phyloP scores from a whole-genome alignment of 2,329 filamentous ascomycete species.

The Phyllachora maydis region DNA sequence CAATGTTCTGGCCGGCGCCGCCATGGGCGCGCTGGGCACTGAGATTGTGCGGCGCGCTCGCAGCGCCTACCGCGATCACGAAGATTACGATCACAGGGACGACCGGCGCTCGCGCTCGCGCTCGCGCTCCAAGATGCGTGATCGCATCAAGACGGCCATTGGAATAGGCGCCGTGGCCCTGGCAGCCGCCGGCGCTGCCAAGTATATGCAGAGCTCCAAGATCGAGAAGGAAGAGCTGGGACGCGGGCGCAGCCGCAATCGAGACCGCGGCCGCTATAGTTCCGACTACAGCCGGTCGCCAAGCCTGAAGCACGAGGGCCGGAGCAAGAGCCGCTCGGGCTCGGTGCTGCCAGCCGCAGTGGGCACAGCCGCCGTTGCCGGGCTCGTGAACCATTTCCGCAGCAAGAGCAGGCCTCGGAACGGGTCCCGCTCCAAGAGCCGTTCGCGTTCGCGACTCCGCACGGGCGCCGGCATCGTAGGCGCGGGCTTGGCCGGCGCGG shows the following conservation, averaged over 20 bases:
- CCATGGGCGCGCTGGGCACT: slow-evolving; percentile 39
- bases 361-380: slow-evolving; percentile 35
- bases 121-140: slow-evolving; percentile 16
- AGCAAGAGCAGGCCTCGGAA: slow-evolving; percentile 27
- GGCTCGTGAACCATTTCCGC: slow-evolving; percentile 34
- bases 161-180: slow-evolving; percentile 42
- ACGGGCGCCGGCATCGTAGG: slow-evolving; percentile 39
- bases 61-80: slow-evolving; percentile 37
- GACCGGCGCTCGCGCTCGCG: slow-evolving; percentile 16
- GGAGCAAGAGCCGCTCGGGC: slow-evolving; percentile 20
- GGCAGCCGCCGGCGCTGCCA: slow-evolving; percentile 42
- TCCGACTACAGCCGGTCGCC: slow-evolving; percentile 21
- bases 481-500: slow-evolving; percentile 36
- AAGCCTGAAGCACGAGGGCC: slow-evolving; percentile 17
- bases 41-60: slow-evolving; percentile 38
- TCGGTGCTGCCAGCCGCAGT: slow-evolving; percentile 35
- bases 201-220: slow-evolving; percentile 40
- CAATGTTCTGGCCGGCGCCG: slow-evolving; percentile 39
- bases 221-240: slow-evolving; percentile 34
- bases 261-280: slow-evolving; percentile 14
- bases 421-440: slow-evolving; percentile 11
- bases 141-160: slow-evolving; percentile 36
- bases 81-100: slow-evolving; percentile 18
- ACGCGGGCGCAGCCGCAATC: slow-evolving; percentile 32
- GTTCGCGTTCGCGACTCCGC: slow-evolving; percentile 23